Evolutionary conservation across 768 basidiomycete genomes (phyloP), one percentile per base, ranked within the genome.

Genomic region (Lactarius deliciosus): DNA sequence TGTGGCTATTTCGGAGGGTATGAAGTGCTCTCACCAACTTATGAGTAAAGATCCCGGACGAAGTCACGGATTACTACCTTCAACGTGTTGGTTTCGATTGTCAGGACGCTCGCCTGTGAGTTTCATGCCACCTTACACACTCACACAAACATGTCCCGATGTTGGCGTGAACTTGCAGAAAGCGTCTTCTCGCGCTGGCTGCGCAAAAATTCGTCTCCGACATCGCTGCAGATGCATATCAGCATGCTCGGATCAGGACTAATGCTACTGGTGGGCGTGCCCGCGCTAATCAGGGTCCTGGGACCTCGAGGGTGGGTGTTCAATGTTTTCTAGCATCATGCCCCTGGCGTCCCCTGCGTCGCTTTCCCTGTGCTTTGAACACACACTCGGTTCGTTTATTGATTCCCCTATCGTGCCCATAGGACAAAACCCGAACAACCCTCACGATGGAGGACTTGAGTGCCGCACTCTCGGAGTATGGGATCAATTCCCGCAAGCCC

Each of bases 201-300:
- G 94, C 97, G 0, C 97, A 99, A 74, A 98, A 98, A 74, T 98
- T 99, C 75, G 89, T 98, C 54, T 92, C 95, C 8, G 96, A 98
- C 74, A 96, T 99, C 63, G 91, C 96, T 3, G 86, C 92, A 2
- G 97, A 99, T 76, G 95, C 97, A 11, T 98, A 93, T 78, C 95
- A 98, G 74, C 96, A 98, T 77, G 97, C 97, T 9, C 91, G 96
- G 36, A 92, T 98, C 73, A 87, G 97, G 43, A 92, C 93, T 1
- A 96, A 93, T 66, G 94, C 92, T 41, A 75, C 88, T 6, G 86
- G 89, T 34, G 90, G 92, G 43, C 83, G 92, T 18, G 81, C 86
- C 34, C 82, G 90, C 32, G 81, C 84, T 13, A 86, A 84, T 71
- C 85, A 86, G 70, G 81, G 87, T 11, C 82, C 85, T 53, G 86